Evolutionary conservation across 257 asterid species (phyloP), one percentile per base, ranked within the genome.

Genomic region (Petrea volubilis): DNA sequence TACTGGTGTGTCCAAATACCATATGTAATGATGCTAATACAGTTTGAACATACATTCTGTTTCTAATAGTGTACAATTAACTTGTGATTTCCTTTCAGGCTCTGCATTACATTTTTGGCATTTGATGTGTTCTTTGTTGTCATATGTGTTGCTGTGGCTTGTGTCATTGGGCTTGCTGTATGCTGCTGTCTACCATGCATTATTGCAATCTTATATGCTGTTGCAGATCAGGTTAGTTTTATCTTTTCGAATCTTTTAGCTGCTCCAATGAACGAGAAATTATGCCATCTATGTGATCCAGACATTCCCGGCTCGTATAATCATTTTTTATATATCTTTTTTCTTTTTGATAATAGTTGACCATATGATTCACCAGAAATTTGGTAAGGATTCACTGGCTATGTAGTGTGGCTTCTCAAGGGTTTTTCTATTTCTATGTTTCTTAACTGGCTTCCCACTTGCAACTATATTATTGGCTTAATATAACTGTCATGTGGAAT

Each of bases 161-260:
- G 99, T 77, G 82, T 90, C 40, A 83, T 95, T 60, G 99, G 99
- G 65, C 87, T 95, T 77, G 99, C 99, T 79, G 99, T 95, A 72
- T 95, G 99, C 86, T 95, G 99, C 89, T 95, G 99, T 72, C 85
- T 95, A 65, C 99, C 99, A 6, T 95, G 99, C 75, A 95, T 95
- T 38, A 95, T 95, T 64, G 99, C 99, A 27, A 81, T 95, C 76
- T 81, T 95, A 67, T 95, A 91, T 76, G 98, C 99, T 38, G 98
- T 95, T 64, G 99, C 97, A 5, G 99, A 95, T 73, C 99, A 95
- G 99, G 99, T 95, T 38, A 78, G 60, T 72, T 72, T n/a, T 33
- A 40, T 50, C 11, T 23, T 27, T 46, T 58, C 13, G 63, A 53
- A 21, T 46, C 29, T 65, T 47, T 80, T 71, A 81, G 93, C 72